Evolutionary conservation across 495 filamentous ascomycete species (phyloP).

Genomic region (Lentithecium fluviatile): DNA sequence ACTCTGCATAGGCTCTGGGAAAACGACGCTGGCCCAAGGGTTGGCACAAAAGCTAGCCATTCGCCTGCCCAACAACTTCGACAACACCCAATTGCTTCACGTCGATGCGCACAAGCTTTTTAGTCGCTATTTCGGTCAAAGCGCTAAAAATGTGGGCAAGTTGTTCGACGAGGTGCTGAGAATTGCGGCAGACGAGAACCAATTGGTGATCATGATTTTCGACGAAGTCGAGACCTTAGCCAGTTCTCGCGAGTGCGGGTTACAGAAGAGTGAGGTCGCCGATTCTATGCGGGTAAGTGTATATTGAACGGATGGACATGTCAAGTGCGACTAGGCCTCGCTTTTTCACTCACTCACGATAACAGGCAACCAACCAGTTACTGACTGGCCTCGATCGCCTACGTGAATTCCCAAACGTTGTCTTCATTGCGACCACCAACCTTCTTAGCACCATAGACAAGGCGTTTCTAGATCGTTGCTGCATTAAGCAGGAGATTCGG

Average conservation of each 20-base stretch:
- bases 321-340: too few relatives aligned
- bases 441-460: conserved; percentile 47
- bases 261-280: too few relatives aligned
- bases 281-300: too few relatives aligned
- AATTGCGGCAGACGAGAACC: conserved; percentile 48
- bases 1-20: conserved; percentile 58
- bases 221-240: conserved; percentile 59
- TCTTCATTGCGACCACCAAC: conserved; percentile 58
- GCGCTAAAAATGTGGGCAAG: conserved; percentile 53
- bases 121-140: conserved; percentile 57
- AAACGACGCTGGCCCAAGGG: conserved; percentile 50
- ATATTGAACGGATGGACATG: too few relatives aligned
- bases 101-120: conserved; percentile 54
- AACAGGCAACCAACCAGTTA: conserved; percentile 48
- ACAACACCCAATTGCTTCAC: conserved; percentile 49
- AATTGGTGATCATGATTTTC: conserved; percentile 53
- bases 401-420: conserved; percentile 46
- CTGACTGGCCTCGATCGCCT: conserved; percentile 42
- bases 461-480: conserved; percentile 58
- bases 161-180: conserved; percentile 51
- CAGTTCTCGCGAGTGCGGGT: conserved; percentile 47
- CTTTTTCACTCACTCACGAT: conserved; percentile 15
- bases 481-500: conserved; percentile 53
- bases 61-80: conserved; percentile 49
- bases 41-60: conserved; percentile 60